These are phyloP conservation scores for Lipomyces anomalus DNA, from an alignment of 805 yeast genomes.

Conservation along the genomic window DNA sequence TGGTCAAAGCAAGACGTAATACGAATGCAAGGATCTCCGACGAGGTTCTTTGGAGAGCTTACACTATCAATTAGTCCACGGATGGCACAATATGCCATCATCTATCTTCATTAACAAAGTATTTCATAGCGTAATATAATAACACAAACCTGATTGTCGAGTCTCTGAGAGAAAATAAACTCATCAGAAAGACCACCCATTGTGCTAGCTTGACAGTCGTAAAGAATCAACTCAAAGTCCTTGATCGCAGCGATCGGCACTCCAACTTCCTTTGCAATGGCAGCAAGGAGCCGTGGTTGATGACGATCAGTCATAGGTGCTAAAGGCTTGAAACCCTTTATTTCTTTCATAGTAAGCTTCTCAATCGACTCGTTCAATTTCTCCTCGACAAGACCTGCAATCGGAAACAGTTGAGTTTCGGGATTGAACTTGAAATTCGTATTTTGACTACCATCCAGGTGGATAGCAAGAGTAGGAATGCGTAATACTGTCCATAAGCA, in stretches of 20 bases:
- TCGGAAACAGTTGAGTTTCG: constrained; percentile 81
- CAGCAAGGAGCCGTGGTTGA: constrained; percentile 2
- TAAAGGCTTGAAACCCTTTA: constrained; percentile 10
- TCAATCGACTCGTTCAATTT: constrained; percentile 31
- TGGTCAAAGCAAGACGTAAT: constrained; percentile 83
- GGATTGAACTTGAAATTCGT: constrained; percentile 78
- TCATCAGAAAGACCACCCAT: constrained; percentile 86
- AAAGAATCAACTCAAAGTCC: constrained; percentile 81
- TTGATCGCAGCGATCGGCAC: constrained; percentile 46
- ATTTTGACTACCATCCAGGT: constrained; percentile 69
- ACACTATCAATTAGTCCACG: constrained; percentile 56
- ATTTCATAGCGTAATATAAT: no score
- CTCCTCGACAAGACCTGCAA: constrained; percentile 55
- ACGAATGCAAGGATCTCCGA: constrained; percentile 52
- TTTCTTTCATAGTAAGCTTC: constrained; percentile 21
- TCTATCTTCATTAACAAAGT: no score
- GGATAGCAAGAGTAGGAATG: constrained; percentile 92
- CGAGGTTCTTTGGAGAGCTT: constrained; percentile 30
- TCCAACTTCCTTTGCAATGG: background rate
- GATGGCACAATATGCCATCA: constrained; percentile 65
- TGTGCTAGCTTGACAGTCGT: constrained; percentile 73
- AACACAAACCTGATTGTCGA: constrained; percentile 89
- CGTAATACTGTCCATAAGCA: no score
- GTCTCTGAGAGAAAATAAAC: constrained; percentile 82
- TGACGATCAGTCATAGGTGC: constrained; percentile 3